Evolutionary conservation across 1,284 basidiomycete species (phyloP).

Genomic region (Malassezia restricta): DNA sequence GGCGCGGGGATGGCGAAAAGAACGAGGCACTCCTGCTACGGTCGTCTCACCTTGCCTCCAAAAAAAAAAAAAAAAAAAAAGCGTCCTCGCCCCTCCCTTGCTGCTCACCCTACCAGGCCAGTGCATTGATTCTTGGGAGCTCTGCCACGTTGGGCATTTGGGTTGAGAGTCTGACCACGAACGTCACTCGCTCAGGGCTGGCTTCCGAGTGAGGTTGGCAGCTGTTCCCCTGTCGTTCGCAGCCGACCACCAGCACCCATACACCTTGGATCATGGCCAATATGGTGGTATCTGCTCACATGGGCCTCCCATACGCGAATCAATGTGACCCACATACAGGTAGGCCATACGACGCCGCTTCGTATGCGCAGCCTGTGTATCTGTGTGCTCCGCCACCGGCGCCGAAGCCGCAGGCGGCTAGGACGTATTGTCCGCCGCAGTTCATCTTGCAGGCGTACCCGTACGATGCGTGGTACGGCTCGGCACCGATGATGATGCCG

Average conservation of each 20-base stretch:
- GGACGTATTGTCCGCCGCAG: background rate
- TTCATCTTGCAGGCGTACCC: background rate
- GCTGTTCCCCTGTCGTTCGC: background rate
- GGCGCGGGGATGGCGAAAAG: no score
- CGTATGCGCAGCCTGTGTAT: background rate
- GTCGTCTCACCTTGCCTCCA: no score
- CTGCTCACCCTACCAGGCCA: background rate
- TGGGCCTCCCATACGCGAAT: background rate
- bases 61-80: background rate
- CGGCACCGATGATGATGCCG: background rate
- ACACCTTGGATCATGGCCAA: background rate
- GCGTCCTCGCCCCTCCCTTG: background rate
- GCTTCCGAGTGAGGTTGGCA: background rate
- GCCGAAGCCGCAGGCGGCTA: background rate
- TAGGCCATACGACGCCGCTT: background rate
- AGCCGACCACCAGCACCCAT: background rate
- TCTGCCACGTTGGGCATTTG: background rate
- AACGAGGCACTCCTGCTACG: no score
- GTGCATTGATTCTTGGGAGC: background rate
- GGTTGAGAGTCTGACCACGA: background rate
- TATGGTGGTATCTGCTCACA: background rate
- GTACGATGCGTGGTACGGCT: background rate
- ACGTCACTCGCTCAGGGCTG: background rate
- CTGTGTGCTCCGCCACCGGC: slow-evolving; percentile 5
- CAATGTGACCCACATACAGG: background rate